Conservation (phyloP, 1,139 yeast species). For the Candida glucosophila region DNA sequence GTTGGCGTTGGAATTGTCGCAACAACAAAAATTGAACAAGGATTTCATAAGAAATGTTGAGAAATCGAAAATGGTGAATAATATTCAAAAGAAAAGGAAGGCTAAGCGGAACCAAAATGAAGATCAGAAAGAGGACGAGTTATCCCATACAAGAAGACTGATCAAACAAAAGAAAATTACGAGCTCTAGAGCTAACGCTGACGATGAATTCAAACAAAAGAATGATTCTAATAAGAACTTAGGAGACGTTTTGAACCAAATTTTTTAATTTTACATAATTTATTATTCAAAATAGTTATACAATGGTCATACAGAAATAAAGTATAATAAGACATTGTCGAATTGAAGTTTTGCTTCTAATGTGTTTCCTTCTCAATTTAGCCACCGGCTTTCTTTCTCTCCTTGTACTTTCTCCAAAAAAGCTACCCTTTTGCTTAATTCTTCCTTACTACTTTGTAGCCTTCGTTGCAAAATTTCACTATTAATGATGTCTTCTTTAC, state of each 20-base stretch:
- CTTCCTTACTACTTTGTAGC: conserved; percentile 14
- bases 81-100: conserved; percentile 50
- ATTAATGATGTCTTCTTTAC: conserved; percentile 14
- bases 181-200: conserved; percentile 59
- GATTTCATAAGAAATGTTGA: conserved; percentile 79
- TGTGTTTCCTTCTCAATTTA: conserved; percentile 2
- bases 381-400: too few species aligned
- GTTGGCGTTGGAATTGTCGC: conserved; percentile 79
- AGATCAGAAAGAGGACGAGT: conserved; percentile 17
- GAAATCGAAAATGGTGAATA: conserved; percentile 69
- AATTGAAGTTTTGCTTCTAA: conserved; percentile 4
- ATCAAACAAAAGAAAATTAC: conserved; percentile 59
- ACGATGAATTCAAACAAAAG: conserved; percentile 34
- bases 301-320: background rate
- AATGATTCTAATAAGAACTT: conserved; percentile 37
- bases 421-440: conserved; percentile 15
- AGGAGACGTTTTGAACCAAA: conserved; percentile 35
- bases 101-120: conserved; percentile 11
- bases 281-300: too few species aligned
- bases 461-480: conserved; percentile 13
- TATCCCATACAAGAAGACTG: conserved; percentile 30
- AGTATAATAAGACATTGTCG: conserved; percentile 2
- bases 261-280: conserved; percentile 16
- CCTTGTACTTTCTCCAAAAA: too few species aligned
- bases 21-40: conserved; percentile 81